Conservation (phyloP, 2,329 filamentous ascomycete species). For the Blastomyces silverae region DNA sequence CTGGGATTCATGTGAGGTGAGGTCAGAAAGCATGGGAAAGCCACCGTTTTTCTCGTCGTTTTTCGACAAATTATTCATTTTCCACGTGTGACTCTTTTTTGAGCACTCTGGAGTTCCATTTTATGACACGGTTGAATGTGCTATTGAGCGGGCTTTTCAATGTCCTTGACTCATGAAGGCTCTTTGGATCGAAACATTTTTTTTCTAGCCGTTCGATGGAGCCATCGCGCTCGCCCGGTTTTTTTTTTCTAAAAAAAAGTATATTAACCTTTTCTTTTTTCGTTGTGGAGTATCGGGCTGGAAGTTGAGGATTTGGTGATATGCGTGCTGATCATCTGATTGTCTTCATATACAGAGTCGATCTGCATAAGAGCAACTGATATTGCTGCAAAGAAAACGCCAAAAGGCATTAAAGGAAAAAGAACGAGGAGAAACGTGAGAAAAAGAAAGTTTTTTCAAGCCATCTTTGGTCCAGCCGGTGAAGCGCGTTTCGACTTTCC, state of each 20-base stretch:
- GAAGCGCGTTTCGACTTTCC: conserved; percentile 5
- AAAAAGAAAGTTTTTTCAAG: not conserved
- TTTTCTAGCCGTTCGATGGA: too few relatives aligned
- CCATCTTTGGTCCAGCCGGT: not conserved
- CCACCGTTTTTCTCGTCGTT: too few relatives aligned
- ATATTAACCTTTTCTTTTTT: not conserved
- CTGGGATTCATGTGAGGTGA: not conserved
- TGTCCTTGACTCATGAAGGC: not conserved
- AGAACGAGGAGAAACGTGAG: not conserved
- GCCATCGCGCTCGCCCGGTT: too few relatives aligned
- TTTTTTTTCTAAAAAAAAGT: not conserved
- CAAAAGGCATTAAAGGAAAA: not conserved
- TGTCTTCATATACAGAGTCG: not conserved
- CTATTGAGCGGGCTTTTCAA: not conserved
- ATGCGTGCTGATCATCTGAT: too few relatives aligned
- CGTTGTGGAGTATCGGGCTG: not conserved
- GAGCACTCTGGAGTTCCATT: not conserved
- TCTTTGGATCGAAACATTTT: not conserved
- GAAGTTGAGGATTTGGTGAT: too few relatives aligned
- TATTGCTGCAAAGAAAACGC: too few relatives aligned
- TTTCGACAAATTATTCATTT: not conserved
- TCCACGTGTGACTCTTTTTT: not conserved
- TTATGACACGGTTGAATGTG: not conserved
- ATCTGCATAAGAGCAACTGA: not conserved
- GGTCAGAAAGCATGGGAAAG: too few relatives aligned